Evolutionary conservation across 352 stramenopile genomes (phyloP), one percentile per base, ranked within the genome.

Genomic region (Globisporangium canariense): DNA sequence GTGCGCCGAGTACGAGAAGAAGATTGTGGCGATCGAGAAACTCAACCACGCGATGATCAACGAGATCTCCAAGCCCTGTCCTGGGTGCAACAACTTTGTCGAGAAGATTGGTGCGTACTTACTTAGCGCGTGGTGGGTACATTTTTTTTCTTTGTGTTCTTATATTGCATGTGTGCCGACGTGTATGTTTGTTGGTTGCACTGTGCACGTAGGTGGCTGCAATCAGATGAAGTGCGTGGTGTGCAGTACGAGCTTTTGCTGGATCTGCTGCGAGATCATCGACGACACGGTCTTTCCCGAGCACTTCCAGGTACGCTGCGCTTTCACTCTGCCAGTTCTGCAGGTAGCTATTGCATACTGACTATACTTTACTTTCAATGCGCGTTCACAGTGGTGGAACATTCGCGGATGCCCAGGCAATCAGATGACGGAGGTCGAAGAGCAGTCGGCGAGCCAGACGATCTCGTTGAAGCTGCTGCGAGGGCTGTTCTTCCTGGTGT

Each of bases 211-310:
- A 78, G 86, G 84, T n/a, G 90, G 90, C 0, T 98, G 91, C 67
- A 97, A 97, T 64, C 89, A 97, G 66, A 96, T 97, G 73, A 94
- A 90, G 63, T 96, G 90, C 58, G 74, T 83, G 14, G 81, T 84
- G 30, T 97, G 90, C 68, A 74, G 66, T 20, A 89, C 76, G 32
- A 84, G 85, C 62, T 98, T 97, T 68, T 97, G 91, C 69, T 98
- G 90, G 89, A 83, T 96, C 30, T 98, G 91, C 32, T 71, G 81
- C 22, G 66, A 79, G 59, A 59, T 92, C 38, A 86, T 97, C 43
- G 91, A 97, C 55, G 86, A 89, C 56, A 78, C 77, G 25, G 79
- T 91, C 18, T 96, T 96, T 47, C 90, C 91, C 0, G 75, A 87
- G 30, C 91, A 98, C 64, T 97, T 96, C 64, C 78, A 92, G 70